phyloP scores from a whole-genome alignment of 2,329 filamentous ascomycete genomes.

The Knufia petricola region DNA sequence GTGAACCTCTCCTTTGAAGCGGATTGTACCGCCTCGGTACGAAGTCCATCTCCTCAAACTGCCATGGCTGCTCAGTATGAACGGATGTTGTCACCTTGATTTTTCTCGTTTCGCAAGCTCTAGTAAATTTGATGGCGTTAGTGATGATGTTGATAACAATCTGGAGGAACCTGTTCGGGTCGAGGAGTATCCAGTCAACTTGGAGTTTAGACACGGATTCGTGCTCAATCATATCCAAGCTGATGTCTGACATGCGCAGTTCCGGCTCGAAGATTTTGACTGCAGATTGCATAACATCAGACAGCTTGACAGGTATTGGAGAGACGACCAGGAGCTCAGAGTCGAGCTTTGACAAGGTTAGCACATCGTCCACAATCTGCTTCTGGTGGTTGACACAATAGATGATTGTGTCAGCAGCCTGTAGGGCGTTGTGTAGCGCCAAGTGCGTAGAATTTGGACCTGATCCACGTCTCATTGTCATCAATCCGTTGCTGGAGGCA shows the following conservation, averaged over 20 bases:
- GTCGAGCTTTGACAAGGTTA: slow-evolving; percentile 65
- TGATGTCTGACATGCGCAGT: slow-evolving; percentile 29
- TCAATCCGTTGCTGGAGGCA: not conserved
- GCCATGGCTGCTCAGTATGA: slow-evolving; percentile 32
- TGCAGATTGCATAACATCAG: slow-evolving; percentile 54
- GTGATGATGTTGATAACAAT: slow-evolving; percentile 52
- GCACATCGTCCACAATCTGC: slow-evolving; percentile 61
- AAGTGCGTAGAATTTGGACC: slow-evolving; percentile 29
- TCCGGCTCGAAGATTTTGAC: slow-evolving; percentile 71
- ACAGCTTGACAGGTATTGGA: slow-evolving; percentile 54
- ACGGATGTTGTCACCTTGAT: slow-evolving; percentile 45
- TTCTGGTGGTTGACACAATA: slow-evolving; percentile 71
- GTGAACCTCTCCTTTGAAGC: slow-evolving; percentile 38
- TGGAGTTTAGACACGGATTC: slow-evolving; percentile 47
- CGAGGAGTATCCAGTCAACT: slow-evolving; percentile 61
- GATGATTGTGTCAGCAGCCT: slow-evolving; percentile 67
- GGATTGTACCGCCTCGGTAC: slow-evolving; percentile 36
- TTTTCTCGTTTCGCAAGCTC: slow-evolving; percentile 33
- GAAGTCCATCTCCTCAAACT: slow-evolving; percentile 2
- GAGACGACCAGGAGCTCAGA: slow-evolving; percentile 32
- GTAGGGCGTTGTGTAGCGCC: slow-evolving; percentile 51
- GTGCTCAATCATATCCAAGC: slow-evolving; percentile 17
- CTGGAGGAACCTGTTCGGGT: slow-evolving; percentile 51
- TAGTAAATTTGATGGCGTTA: slow-evolving; percentile 54
- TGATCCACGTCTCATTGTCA: not conserved